Base-by-base conservation (phyloP, 768 basidiomycete species). In the Harrya chromipes region DNA sequence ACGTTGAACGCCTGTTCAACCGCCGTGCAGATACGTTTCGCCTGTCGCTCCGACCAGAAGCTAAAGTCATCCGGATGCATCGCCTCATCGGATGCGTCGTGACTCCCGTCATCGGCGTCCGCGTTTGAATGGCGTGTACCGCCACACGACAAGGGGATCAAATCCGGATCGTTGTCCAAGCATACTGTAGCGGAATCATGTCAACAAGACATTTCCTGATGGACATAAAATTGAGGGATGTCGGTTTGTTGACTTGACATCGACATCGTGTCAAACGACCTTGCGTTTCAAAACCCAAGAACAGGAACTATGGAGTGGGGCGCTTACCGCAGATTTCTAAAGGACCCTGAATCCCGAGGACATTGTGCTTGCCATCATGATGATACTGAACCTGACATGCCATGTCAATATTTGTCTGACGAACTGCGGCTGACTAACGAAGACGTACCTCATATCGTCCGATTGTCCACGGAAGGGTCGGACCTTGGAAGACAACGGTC, bases 321-420 rank as follows among this genome's bases (percentile, higher is more conserved):
- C 29, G 72, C 87, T 49, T 54, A 93, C 95, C 88, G 53, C 83
- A 90, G 27, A 99, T 84, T 64, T 97, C 92, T 50, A 98, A 73
- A 8, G 93, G 91, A 2, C 85, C 88, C 41, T 88, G 84, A 45
- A 87, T 62, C 46, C 83, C 81, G 81, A 98, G 87, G 48, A 98
- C 97, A 67, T 94, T 97, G 70, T 99, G 90, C 67, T 94, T 97
- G 41, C 93, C 94, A 66, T 97, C 92, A 62, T 97, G 94, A 61
- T 99, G 97, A 64, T 94, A 94, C 4, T 92, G 84, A 52, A 87
- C 74, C 87, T 89, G 53, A 43, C n/a, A 5, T 38, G 9, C 20
- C 16, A 29, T 29, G 46, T 61, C 45, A 46, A 41, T 16, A 33
- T 16, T 34, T 4, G n/a, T 29, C 21, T 20, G 12, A 27, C 24